Evolutionary conservation across 371 early-diverging fungal species (phyloP).

Genomic region (Catenaria anguillulae): DNA sequence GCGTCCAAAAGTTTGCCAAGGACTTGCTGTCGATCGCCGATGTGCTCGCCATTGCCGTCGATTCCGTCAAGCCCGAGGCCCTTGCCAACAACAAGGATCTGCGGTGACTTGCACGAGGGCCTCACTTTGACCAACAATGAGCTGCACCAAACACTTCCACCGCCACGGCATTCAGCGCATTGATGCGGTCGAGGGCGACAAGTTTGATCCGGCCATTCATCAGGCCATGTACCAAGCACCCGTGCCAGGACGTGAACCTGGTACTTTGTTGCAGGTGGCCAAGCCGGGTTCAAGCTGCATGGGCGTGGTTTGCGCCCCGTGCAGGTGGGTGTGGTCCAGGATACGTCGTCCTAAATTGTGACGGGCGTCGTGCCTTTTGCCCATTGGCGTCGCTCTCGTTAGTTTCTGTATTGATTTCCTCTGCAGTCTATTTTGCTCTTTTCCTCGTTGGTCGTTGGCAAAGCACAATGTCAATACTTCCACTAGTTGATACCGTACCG

Average conservation of each 20-base stretch:
- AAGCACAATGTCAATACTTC: too few relatives aligned
- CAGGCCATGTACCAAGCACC: constrained; percentile 91
- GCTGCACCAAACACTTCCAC: constrained; percentile 67
- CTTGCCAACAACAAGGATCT: constrained; percentile 32
- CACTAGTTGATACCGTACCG: too few relatives aligned
- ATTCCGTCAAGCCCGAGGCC: constrained; percentile 43
- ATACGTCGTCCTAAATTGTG: background rate
- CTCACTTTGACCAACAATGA: constrained; percentile 78
- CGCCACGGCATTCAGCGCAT: constrained; percentile 78
- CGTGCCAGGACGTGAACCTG: constrained; percentile 70
- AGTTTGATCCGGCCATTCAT: constrained; percentile 85
- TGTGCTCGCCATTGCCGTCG: constrained; percentile 73
- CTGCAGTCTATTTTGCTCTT: too few relatives aligned
- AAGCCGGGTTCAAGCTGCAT: constrained; percentile 84
- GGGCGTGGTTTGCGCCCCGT: constrained; percentile 88
- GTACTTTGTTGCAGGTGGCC: constrained; percentile 68
- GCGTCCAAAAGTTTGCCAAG: constrained; percentile 92
- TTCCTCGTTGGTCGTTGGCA: too few relatives aligned
- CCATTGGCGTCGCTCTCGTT: too few relatives aligned
- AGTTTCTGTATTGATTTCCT: too few relatives aligned
- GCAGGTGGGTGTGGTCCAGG: constrained; percentile 83
- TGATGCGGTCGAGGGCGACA: constrained; percentile 58
- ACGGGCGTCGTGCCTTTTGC: too few relatives aligned
- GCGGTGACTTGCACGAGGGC: constrained; percentile 65
- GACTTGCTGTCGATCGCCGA: constrained; percentile 89